phyloP scores from a whole-genome alignment of 2,329 filamentous ascomycete species.

The Paecilomyces fulvus region DNA sequence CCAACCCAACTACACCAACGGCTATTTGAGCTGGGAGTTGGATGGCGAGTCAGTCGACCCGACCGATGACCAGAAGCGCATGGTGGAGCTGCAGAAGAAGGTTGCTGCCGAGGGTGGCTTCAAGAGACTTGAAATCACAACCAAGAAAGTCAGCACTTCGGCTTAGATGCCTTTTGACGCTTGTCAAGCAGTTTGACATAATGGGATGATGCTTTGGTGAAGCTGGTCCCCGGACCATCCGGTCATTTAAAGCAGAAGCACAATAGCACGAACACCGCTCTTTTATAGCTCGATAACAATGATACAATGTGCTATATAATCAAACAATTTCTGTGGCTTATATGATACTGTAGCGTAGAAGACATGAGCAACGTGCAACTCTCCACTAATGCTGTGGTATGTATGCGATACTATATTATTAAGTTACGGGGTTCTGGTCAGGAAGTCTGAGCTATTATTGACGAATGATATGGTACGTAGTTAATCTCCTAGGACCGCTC shows the following conservation, averaged over 20 bases:
- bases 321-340: too few species aligned
- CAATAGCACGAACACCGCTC: background rate
- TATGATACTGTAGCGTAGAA: too few species aligned
- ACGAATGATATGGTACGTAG: too few species aligned
- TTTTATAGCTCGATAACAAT: background rate
- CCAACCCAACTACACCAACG: constrained; percentile 66
- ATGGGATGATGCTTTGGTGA: background rate
- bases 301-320: background rate
- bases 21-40: constrained; percentile 58
- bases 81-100: constrained; percentile 59
- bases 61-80: constrained; percentile 64
- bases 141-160: background rate
- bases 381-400: too few species aligned
- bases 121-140: constrained; percentile 23
- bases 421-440: too few species aligned
- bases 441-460: too few species aligned
- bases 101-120: constrained; percentile 59
- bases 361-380: too few species aligned
- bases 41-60: constrained; percentile 59
- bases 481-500: too few species aligned
- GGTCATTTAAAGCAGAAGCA: background rate
- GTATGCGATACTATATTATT: too few species aligned
- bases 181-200: background rate
- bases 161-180: background rate
- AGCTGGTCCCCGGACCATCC: background rate